Conservation (phyloP, 306 rosid species). For the Senna tora region DNA sequence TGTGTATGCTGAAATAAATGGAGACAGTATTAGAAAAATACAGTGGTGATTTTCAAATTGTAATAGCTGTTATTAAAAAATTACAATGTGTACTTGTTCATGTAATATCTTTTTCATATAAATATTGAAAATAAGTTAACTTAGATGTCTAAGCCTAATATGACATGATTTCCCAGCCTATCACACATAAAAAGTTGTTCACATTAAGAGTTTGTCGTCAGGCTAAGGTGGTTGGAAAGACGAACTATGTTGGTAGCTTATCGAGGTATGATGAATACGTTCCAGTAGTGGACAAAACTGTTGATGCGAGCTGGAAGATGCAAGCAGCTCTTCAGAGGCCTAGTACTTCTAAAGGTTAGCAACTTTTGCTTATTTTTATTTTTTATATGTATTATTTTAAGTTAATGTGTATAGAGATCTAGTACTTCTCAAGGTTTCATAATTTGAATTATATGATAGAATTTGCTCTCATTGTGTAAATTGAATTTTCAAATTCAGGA, state of each 20-base stretch:
- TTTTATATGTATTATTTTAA: neutral
- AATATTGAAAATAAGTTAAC: neutral
- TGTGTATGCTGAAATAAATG: neutral
- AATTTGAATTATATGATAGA: slow-evolving; percentile 28
- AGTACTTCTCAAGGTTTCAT: slow-evolving; percentile 2
- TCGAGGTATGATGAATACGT: slow-evolving; percentile 87
- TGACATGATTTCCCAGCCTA: neutral
- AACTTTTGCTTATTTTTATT: slow-evolving; percentile 12
- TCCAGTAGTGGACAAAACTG: slow-evolving; percentile 98
- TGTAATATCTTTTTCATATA: neutral
- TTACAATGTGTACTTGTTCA: neutral
- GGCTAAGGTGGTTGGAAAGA: slow-evolving; percentile 78
- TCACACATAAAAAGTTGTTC: slow-evolving; percentile 9
- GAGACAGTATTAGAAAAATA: neutral
- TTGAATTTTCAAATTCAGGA: slow-evolving; percentile 56
- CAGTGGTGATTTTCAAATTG: neutral
- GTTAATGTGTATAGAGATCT: neutral
- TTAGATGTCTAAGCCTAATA: neutral
- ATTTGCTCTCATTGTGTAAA: slow-evolving; percentile 3
- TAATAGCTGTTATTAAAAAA: neutral
- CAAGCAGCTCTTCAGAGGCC: slow-evolving; percentile 60
- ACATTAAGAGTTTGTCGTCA: slow-evolving; percentile 39
- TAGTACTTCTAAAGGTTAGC: slow-evolving; percentile 65
- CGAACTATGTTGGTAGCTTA: slow-evolving; percentile 62
- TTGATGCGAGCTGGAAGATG: slow-evolving; percentile 83